Conservation (phyloP, 129 eudicot genomes). For the Rutidosis leptorrhynchoides region DNA sequence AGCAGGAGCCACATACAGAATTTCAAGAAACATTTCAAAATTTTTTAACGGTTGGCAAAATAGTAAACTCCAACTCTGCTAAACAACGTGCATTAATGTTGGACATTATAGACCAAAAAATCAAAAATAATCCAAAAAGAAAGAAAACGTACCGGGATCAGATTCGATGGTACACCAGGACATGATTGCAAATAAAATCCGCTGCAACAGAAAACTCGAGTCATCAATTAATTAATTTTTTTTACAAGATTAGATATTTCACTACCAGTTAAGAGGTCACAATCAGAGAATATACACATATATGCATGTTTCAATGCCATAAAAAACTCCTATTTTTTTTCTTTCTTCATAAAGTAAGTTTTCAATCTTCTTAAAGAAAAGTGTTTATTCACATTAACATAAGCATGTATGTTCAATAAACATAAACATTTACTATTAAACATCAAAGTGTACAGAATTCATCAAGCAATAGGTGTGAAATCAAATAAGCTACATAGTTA, state of each 20-base stretch:
- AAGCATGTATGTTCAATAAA: not conserved
- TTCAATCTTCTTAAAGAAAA: not conserved
- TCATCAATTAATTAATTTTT: constrained; percentile 17
- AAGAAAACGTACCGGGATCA: constrained; percentile 72
- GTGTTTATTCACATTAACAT: not conserved
- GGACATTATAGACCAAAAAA: not conserved
- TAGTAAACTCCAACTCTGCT: constrained; percentile 7
- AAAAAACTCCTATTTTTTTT: not conserved
- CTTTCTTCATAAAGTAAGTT: not conserved
- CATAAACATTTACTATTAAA: not conserved
- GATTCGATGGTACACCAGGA: constrained; percentile 99
- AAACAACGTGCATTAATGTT: constrained; percentile 3
- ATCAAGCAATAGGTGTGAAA: not conserved
- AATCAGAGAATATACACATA: not conserved
- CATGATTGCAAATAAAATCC: constrained; percentile 43
- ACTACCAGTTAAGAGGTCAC: constrained; percentile 2
- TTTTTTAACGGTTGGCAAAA: not conserved
- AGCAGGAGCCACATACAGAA: not conserved
- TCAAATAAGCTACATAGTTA: too few species aligned
- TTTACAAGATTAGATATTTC: not conserved
- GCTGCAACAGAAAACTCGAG: constrained; percentile 42
- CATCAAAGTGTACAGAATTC: not conserved
- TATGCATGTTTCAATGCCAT: not conserved
- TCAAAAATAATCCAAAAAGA: not conserved
- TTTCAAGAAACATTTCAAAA: not conserved